These are phyloP conservation scores for Metschnikowia hibisci DNA, from an alignment of 805 yeast genomes.

Conservation along the genomic window DNA sequence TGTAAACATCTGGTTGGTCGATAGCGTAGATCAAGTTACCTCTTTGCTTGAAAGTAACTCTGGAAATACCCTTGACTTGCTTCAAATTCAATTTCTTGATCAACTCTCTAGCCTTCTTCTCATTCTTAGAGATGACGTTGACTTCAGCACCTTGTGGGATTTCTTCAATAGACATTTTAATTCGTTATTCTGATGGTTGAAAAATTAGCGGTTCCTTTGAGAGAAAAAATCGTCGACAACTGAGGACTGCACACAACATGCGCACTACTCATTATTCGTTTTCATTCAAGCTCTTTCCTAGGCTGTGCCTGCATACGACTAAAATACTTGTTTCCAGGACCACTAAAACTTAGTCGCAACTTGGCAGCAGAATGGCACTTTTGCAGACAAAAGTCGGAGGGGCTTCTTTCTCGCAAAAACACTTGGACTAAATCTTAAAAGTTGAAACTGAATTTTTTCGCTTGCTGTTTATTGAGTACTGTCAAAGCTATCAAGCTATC, in stretches of 20 bases:
- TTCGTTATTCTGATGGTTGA: neutral
- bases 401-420: too few relatives aligned
- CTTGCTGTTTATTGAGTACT: too few relatives aligned
- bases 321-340: too few relatives aligned
- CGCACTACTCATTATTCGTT: neutral
- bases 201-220: neutral
- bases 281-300: neutral
- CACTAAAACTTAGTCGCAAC: too few relatives aligned
- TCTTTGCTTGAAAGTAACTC: conserved; percentile 94
- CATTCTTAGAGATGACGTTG: conserved; percentile 80
- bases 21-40: conserved; percentile 87
- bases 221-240: conserved; percentile 2
- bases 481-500: too few relatives aligned
- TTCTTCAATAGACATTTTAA: conserved; percentile 46
- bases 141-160: conserved; percentile 83
- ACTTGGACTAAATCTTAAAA: too few relatives aligned
- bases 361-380: too few relatives aligned
- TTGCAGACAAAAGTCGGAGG: too few relatives aligned
- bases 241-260: neutral
- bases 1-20: conserved; percentile 93
- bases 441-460: too few relatives aligned
- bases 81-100: conserved; percentile 85
- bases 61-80: conserved; percentile 85
- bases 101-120: conserved; percentile 91
- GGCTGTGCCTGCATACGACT: neutral